A percentile compares a stretch with the other conserved stretches of the same genome.
These are phyloP conservation scores for Eucalyptus melliodora DNA, from an alignment of 345 rosid species.

Conservation along the genomic window DNA sequence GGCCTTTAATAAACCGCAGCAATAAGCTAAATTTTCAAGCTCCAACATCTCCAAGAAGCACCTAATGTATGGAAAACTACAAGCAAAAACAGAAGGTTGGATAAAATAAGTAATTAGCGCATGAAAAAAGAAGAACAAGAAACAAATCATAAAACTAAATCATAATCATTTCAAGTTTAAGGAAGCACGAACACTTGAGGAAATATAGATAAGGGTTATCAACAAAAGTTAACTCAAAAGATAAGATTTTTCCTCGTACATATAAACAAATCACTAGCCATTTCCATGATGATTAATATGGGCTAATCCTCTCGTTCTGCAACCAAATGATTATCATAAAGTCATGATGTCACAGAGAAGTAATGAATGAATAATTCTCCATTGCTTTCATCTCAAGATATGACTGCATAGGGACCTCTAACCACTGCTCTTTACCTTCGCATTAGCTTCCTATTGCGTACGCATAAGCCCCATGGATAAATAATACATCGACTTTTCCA, in stretches of 20 bases:
- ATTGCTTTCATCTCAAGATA: neutral
- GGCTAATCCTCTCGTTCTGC: neutral
- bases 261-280: no score
- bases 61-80: conserved; percentile 33
- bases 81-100: neutral
- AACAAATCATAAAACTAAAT: neutral
- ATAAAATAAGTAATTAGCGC: neutral
- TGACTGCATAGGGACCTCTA: neutral
- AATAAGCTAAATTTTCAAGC: conserved; percentile 92
- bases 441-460: no score
- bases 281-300: fast-evolving
- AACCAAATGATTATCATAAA: neutral
- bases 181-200: no score
- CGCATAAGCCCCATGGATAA: fast-evolving
- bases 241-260: fast-evolving
- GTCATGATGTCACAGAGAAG: fast-evolving
- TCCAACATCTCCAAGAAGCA: conserved; percentile 89
- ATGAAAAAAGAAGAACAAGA: no score
- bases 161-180: neutral
- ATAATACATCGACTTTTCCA: neutral
- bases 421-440: neutral
- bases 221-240: fast-evolving
- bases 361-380: neutral
- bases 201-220: no score
- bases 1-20: conserved; percentile 75